Conservation (phyloP, 2,329 filamentous ascomycete species). For the Cladosporium velox region DNA sequence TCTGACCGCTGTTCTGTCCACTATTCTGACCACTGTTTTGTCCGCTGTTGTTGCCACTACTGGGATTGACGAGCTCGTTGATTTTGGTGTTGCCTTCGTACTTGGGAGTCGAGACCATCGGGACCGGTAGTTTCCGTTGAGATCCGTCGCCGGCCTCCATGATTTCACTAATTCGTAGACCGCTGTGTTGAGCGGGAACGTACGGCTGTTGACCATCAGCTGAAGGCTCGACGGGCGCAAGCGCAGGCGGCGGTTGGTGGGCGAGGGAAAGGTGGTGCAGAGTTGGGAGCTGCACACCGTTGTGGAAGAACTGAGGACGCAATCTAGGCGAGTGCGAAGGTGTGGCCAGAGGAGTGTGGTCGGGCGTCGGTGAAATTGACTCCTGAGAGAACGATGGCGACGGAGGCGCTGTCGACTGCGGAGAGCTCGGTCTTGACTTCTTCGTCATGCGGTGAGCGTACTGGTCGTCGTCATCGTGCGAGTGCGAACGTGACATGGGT, state of each 20-base stretch:
- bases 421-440: slow-evolving; percentile 88
- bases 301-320: slow-evolving; percentile 68
- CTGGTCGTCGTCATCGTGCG: slow-evolving; percentile 78
- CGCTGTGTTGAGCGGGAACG: slow-evolving; percentile 59
- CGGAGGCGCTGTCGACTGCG: slow-evolving; percentile 91
- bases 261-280: slow-evolving; percentile 72
- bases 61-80: slow-evolving; percentile 73
- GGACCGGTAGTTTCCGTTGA: slow-evolving; percentile 86
- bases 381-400: slow-evolving; percentile 97
- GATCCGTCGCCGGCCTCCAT: slow-evolving; percentile 85
- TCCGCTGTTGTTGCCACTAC: slow-evolving; percentile 70
- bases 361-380: slow-evolving; percentile 90
- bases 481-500: slow-evolving; percentile 89
- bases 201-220: slow-evolving; percentile 62
- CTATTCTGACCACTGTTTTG: slow-evolving; percentile 69
- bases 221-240: slow-evolving; percentile 70
- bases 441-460: slow-evolving; percentile 77
- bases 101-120: slow-evolving; percentile 66
- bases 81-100: slow-evolving; percentile 59
- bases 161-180: slow-evolving; percentile 86
- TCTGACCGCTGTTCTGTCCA: slow-evolving; percentile 38
- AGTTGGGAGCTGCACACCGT: slow-evolving; percentile 79
- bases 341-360: slow-evolving; percentile 97
- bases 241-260: slow-evolving; percentile 58
- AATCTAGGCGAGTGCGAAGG: slow-evolving; percentile 93